phyloP scores from a whole-genome alignment of 78 protist species.

The Abeoforma whisleri region DNA sequence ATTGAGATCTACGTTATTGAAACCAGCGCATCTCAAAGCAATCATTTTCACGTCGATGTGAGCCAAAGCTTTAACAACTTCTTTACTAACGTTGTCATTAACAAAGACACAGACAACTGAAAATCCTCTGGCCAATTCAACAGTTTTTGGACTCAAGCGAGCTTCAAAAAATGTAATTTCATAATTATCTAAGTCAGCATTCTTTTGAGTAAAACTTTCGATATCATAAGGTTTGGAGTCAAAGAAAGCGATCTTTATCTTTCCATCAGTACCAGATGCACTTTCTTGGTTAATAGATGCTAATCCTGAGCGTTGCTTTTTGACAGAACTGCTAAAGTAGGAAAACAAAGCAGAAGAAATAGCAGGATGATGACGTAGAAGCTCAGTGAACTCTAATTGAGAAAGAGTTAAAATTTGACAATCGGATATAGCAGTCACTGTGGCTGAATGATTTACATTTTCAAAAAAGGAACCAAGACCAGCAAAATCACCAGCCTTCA shows the following conservation, averaged over 20 bases:
- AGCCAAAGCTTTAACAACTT: neutral
- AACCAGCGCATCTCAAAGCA: constrained; percentile 72
- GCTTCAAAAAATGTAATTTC: constrained; percentile 28
- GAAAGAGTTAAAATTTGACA: neutral
- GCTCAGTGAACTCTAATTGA: constrained; percentile 2
- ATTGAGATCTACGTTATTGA: constrained; percentile 61
- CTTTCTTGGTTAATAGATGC: neutral
- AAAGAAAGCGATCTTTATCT: constrained; percentile 11
- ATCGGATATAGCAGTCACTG: neutral
- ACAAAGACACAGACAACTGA: constrained; percentile 36
- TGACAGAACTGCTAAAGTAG: constrained; percentile 6
- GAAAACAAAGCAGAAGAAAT: constrained; percentile 7
- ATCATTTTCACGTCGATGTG: constrained; percentile 32
- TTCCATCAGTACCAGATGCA: neutral
- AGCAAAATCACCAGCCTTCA: constrained; percentile 28
- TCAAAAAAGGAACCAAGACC: constrained; percentile 37
- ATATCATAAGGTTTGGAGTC: constrained; percentile 32
- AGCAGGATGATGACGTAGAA: neutral
- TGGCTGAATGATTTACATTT: constrained; percentile 32
- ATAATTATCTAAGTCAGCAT: neutral
- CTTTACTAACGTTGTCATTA: constrained; percentile 17
- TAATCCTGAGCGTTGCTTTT: neutral
- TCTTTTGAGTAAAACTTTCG: neutral
- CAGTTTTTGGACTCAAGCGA: constrained; percentile 29
- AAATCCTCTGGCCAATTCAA: no score